Evolutionary conservation across 805 yeast genomes (phyloP).

Genomic region (Schwanniomyces vanrijiae): DNA sequence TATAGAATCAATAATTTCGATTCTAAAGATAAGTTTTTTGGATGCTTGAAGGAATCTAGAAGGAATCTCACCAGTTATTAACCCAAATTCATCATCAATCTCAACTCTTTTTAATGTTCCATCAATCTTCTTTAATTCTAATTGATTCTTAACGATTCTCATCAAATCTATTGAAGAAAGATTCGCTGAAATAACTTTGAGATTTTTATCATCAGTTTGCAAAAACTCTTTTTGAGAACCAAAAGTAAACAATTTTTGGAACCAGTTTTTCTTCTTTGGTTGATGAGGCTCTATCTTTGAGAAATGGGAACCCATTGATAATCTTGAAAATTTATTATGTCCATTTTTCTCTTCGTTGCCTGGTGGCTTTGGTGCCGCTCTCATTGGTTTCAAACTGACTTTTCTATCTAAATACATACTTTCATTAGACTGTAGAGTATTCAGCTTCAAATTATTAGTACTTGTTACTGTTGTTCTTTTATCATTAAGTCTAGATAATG

Average conservation of each 20-base stretch:
- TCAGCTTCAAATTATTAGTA: neutral
- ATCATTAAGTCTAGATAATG: slow-evolving; percentile 3
- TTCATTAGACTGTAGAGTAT: neutral
- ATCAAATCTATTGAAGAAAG: slow-evolving; percentile 30
- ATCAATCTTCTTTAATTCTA: slow-evolving; percentile 48
- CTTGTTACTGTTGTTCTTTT: neutral
- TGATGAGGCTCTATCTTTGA: slow-evolving; percentile 1
- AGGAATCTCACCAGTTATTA: slow-evolving; percentile 49
- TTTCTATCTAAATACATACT: slow-evolving; percentile 20
- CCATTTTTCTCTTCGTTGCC: slow-evolving; percentile 8
- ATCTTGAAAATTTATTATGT: slow-evolving; percentile 35
- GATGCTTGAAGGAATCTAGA: slow-evolving; percentile 45
- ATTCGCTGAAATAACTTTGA: slow-evolving; percentile 33
- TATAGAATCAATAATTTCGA: slow-evolving; percentile 39
- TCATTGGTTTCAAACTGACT: slow-evolving; percentile 35
- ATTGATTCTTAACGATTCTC: slow-evolving; percentile 37
- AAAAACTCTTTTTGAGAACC: slow-evolving; percentile 2
- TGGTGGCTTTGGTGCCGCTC: slow-evolving; percentile 42
- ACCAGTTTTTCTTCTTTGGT: slow-evolving; percentile 33
- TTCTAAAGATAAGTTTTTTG: slow-evolving; percentile 47
- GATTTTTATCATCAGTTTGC: slow-evolving; percentile 16
- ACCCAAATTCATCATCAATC: slow-evolving; percentile 43
- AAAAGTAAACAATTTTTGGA: slow-evolving; percentile 20
- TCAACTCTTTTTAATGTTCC: slow-evolving; percentile 46
- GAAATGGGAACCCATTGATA: slow-evolving; percentile 4